Evolutionary conservation across 768 basidiomycete species (phyloP).

Genomic region (Mrakia blollopis): DNA sequence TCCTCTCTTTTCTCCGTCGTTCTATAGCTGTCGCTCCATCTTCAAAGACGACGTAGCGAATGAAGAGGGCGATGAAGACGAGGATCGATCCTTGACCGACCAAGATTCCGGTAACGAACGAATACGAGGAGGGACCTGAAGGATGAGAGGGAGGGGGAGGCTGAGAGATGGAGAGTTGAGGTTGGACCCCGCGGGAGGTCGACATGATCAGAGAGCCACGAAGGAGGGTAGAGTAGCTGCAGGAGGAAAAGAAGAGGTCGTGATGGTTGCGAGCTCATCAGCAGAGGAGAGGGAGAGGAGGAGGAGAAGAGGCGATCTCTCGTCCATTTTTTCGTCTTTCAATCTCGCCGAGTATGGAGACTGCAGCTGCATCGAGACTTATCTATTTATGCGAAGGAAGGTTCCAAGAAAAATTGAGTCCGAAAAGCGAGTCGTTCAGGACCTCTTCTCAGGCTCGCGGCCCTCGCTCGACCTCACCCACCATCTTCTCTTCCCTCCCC

Average conservation of each 20-base stretch:
- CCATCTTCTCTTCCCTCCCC: not conserved
- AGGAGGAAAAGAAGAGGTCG: not conserved
- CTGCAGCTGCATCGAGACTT: no score
- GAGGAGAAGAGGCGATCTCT: no score
- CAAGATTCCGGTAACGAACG: conserved; percentile 92
- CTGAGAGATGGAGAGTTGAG: not conserved
- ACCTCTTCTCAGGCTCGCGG: not conserved
- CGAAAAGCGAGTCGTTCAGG: no score
- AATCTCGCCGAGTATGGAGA: no score
- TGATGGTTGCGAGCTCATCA: not conserved
- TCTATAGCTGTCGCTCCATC: conserved; percentile 44
- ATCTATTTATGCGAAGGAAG: no score
- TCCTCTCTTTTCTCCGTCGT: conserved; percentile 8
- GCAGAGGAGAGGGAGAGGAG: not conserved
- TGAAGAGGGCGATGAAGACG: conserved; percentile 66
- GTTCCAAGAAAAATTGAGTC: no score
- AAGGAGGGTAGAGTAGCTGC: not conserved
- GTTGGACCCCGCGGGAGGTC: not conserved
- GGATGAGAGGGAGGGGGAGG: not conserved
- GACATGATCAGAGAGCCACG: not conserved
- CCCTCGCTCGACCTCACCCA: not conserved
- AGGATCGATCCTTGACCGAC: conserved; percentile 87
- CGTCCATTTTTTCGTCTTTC: no score
- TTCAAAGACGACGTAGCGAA: conserved; percentile 94
- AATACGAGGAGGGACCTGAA: not conserved